These are phyloP conservation scores for Iris macrosiphon DNA, from an alignment of 106 monocot genomes.

Conservation along the genomic window DNA sequence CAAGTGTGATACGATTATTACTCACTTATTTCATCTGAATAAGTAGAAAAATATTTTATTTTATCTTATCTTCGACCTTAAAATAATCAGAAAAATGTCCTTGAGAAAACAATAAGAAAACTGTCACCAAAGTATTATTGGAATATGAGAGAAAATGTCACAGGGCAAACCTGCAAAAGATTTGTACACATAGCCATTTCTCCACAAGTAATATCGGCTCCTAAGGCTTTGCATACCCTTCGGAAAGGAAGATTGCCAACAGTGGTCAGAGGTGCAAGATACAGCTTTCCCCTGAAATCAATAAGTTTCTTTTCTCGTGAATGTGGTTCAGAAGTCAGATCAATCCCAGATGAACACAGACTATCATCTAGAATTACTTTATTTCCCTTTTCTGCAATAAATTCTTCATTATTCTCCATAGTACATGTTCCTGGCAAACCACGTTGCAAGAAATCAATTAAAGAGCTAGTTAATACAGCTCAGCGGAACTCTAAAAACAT, in stretches of 20 bases:
- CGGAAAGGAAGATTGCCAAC: slow-evolving; percentile 98
- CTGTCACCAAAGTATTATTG: not conserved
- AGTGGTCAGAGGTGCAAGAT: slow-evolving; percentile 91
- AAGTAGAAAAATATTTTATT: not conserved
- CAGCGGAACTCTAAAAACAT: too few relatives aligned
- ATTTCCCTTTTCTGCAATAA: not conserved
- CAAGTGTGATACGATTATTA: not conserved
- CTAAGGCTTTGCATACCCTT: slow-evolving; percentile 76
- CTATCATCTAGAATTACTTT: slow-evolving; percentile 12
- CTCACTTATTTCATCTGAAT: not conserved
- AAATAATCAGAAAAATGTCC: not conserved
- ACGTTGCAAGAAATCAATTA: not conserved
- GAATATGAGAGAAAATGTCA: not conserved
- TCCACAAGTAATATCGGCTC: slow-evolving; percentile 93
- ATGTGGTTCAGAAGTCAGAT: slow-evolving; percentile 31
- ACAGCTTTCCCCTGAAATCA: slow-evolving; percentile 89
- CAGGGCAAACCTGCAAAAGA: slow-evolving; percentile 65
- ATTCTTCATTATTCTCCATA: slow-evolving; percentile 12
- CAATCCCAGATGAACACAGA: slow-evolving; percentile 27
- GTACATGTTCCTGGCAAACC: slow-evolving; percentile 12
- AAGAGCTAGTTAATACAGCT: too few relatives aligned
- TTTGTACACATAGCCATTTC: slow-evolving; percentile 99
- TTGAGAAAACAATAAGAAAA: not conserved
- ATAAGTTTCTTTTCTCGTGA: slow-evolving; percentile 75
- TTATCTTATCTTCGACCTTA: not conserved